Evolutionary conservation across 768 basidiomycete species (phyloP), one percentile per base, ranked within the genome.

Genomic region (Leccinellum rugosiceps): DNA sequence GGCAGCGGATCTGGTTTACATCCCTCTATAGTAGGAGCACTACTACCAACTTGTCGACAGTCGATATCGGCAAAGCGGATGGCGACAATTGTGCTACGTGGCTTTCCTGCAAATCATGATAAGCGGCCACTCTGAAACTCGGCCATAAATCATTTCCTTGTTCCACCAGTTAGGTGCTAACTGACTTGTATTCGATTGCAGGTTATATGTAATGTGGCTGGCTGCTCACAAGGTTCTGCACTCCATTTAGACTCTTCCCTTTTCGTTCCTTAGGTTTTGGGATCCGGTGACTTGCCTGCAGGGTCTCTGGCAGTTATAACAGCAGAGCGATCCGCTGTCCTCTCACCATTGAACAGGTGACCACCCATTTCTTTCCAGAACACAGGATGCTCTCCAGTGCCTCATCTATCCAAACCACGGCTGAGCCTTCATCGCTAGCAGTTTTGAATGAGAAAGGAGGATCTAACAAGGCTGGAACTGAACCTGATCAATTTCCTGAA

Each of bases 111-210:
- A 17, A 17, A 17, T 17, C 38, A n/a, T 38, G 38, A 38, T 38
- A n/a, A 38, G 96, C 43, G 21, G 4, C 13, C 43, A 3, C 13
- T 14, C 43, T 44, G 43, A 44, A 44, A 19, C n/a, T 14, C 43
- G 9, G 17, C 2, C 26, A 48, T 48, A 28, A 23, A 25, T 17
- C 45, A 25, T 19, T 23, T 25, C 15, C 14, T 15, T 23, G 45
- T 15, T 26, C 19, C 35, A 21, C 28, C n/a, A 3, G 13, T n/a
- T n/a, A 38, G 28, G n/a, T 77, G 32, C 3, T 55, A 52, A 15
- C n/a, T 15, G 21, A 6, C 30, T 11, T 23, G 45, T 25, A 46
- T 26, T 15, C 44, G 14, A 26, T 46, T 26, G 6, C 25, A 46
- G 13, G 6, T 13, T 35, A 10, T n/a, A 38, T 38, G 17, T 21